These are phyloP conservation scores for Ceriops zippeliana DNA, from an alignment of 345 rosid species.

Conservation along the genomic window DNA sequence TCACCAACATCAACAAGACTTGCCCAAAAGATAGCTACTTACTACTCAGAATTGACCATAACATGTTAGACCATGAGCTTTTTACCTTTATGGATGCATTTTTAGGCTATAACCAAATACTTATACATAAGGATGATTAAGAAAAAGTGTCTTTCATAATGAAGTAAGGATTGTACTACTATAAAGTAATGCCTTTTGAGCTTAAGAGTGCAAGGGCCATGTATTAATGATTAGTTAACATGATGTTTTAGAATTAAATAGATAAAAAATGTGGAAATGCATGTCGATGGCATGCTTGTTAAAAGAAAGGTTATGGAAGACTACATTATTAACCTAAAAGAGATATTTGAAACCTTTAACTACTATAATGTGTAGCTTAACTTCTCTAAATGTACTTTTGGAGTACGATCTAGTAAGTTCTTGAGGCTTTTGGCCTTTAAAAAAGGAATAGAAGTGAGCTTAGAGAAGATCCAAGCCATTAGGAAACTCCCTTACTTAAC, in stretches of 20 bases:
- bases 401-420: too few species aligned
- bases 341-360: too few species aligned
- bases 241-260: background rate
- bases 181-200: background rate
- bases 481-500: fast-evolving
- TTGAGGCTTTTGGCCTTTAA: too few species aligned
- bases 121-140: background rate
- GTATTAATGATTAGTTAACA: background rate
- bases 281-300: background rate
- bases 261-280: background rate
- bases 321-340: too few species aligned
- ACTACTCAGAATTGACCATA: background rate
- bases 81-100: background rate
- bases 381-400: too few species aligned
- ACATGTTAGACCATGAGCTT: background rate
- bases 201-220: background rate
- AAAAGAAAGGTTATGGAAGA: background rate
- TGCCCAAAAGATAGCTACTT: background rate
- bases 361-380: too few species aligned
- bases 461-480: too few species aligned
- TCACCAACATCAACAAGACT: too few species aligned
- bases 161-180: background rate
- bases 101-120: background rate
- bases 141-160: too few species aligned
- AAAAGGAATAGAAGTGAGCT: too few species aligned